Conservation (phyloP, 2,329 filamentous ascomycete species). For the Aspergillus sp. region DNA sequence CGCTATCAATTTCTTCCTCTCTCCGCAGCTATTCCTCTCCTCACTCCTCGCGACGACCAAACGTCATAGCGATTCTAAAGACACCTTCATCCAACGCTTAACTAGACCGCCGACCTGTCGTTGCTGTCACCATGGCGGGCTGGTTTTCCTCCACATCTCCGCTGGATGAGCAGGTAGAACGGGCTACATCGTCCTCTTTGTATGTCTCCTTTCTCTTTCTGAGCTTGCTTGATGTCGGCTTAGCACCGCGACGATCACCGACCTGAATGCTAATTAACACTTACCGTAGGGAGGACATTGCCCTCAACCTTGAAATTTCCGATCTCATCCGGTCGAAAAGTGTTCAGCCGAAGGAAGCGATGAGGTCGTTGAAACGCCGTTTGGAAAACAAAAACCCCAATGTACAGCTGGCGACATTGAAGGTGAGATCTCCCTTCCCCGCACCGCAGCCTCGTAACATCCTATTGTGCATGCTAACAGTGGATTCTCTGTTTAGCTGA, state of each 20-base stretch:
- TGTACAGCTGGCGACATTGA: conserved; percentile 89
- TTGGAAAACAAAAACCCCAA: conserved; percentile 98
- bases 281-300: conserved; percentile 77
- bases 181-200: conserved; percentile 91
- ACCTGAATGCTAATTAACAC: conserved; percentile 1
- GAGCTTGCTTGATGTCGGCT: too few species aligned
- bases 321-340: conserved; percentile 97
- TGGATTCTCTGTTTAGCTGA: conserved; percentile 58
- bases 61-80: conserved; percentile 18
- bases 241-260: background rate
- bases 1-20: background rate
- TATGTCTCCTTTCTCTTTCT: conserved; percentile 46
- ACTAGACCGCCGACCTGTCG: conserved; percentile 3
- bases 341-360: conserved; percentile 94
- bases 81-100: conserved; percentile 7
- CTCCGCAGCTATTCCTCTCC: too few species aligned
- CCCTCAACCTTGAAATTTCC: conserved; percentile 95
- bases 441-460: background rate
- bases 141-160: conserved; percentile 94
- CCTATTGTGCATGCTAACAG: conserved; percentile 18
- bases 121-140: conserved; percentile 73
- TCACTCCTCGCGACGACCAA: conserved; percentile 8
- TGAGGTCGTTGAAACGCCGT: conserved; percentile 90
- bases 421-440: conserved; percentile 54
- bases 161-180: conserved; percentile 95